These are phyloP conservation scores for Beauveria varroae DNA, from an alignment of 2,329 filamentous ascomycete species.

Conservation along the genomic window DNA sequence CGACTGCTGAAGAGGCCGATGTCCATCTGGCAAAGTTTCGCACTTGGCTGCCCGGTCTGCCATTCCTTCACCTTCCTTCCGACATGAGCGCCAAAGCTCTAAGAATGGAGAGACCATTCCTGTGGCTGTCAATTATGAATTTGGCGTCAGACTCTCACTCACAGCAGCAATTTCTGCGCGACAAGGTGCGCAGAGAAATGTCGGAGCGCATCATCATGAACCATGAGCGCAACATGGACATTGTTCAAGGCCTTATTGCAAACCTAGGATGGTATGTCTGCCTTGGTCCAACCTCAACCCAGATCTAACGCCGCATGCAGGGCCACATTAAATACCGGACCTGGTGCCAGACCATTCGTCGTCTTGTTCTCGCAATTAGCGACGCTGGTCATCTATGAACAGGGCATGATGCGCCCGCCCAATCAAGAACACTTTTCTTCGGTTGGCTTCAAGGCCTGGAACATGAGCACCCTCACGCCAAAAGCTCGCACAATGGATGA, in stretches of 20 bases:
- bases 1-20: slow-evolving; percentile 30
- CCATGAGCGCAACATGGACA: slow-evolving; percentile 42
- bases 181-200: slow-evolving; percentile 35
- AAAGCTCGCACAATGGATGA: slow-evolving; percentile 40
- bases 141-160: slow-evolving; percentile 34
- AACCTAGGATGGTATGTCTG: slow-evolving; percentile 36
- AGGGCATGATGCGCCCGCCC: slow-evolving; percentile 34
- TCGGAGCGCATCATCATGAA: slow-evolving; percentile 39
- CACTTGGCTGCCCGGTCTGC: slow-evolving; percentile 34
- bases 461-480: slow-evolving; percentile 19
- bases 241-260: slow-evolving; percentile 42
- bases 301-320: slow-evolving; percentile 18
- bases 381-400: slow-evolving; percentile 35
- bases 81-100: slow-evolving; percentile 32
- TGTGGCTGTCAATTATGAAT: slow-evolving; percentile 43
- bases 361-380: slow-evolving; percentile 36
- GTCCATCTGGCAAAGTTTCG: slow-evolving; percentile 34
- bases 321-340: slow-evolving; percentile 30
- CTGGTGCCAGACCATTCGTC: slow-evolving; percentile 34
- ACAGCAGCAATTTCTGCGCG: slow-evolving; percentile 32
- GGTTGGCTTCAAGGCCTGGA: slow-evolving; percentile 29
- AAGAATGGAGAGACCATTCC: slow-evolving; percentile 34
- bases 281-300: too few species aligned
- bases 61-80: slow-evolving; percentile 34
- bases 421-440: slow-evolving; percentile 28